Conservation (phyloP, 2,329 filamentous ascomycete species). For the Alternaria sp. region DNA sequence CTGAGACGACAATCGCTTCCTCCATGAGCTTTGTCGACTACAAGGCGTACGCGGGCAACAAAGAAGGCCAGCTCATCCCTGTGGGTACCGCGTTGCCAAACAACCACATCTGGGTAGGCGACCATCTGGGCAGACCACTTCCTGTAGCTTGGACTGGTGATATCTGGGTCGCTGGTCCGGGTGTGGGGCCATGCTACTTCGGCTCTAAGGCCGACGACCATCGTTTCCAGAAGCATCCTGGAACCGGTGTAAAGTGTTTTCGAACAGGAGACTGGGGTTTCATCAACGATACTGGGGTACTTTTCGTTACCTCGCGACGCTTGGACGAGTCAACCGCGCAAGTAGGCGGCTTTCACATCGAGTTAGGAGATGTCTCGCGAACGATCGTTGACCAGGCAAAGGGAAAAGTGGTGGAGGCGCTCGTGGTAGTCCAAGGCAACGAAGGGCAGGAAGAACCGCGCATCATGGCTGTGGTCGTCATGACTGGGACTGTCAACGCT, state of each 20-base stretch:
- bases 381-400: background rate
- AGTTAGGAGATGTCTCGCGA: background rate
- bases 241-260: background rate
- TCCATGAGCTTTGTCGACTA: conserved; percentile 1
- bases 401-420: background rate
- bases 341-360: background rate
- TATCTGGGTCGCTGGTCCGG: background rate
- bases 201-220: background rate
- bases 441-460: background rate
- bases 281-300: background rate
- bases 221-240: background rate
- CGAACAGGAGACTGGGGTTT: background rate
- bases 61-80: background rate
- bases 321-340: background rate
- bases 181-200: background rate
- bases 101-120: background rate
- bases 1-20: background rate
- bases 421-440: background rate
- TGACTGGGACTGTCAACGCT: background rate
- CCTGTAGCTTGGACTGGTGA: conserved; percentile 2
- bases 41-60: background rate
- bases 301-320: background rate
- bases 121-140: background rate
- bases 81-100: background rate
- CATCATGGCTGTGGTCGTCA: background rate